These are phyloP conservation scores for Zelonia costaricensis DNA, from an alignment of 208 protist genomes.

Conservation along the genomic window DNA sequence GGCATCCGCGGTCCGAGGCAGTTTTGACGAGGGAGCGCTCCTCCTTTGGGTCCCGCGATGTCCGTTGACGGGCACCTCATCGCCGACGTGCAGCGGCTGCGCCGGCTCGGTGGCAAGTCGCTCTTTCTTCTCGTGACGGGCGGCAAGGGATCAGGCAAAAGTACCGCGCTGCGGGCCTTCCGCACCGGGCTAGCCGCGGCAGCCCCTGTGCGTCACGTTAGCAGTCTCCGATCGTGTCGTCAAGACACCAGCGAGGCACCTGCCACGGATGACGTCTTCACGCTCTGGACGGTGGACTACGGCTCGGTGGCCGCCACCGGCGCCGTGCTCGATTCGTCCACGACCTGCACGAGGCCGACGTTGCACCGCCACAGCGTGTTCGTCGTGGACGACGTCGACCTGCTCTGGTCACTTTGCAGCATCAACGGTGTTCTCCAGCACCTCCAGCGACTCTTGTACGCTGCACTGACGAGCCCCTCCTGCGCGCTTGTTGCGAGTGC, in stretches of 20 bases:
- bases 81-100: conserved; percentile 29
- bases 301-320: conserved; percentile 2
- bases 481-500: conserved; percentile 58
- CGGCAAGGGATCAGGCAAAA: conserved; percentile 29
- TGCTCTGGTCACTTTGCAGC: conserved; percentile 43
- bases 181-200: conserved; percentile 7
- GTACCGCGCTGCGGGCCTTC: conserved; percentile 25
- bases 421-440: conserved; percentile 25
- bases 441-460: conserved; percentile 33
- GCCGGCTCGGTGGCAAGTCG: conserved; percentile 7
- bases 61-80: conserved; percentile 31
- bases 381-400: conserved; percentile 60
- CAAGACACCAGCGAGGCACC: neutral
- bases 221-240: neutral
- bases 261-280: neutral
- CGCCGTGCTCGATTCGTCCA: neutral
- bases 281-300: conserved; percentile 18
- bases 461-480: conserved; percentile 28
- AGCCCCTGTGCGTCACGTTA: neutral
- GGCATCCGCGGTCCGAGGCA: too few relatives aligned
- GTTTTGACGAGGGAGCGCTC: neutral
- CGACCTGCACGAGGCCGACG: neutral
- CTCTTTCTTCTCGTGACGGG: conserved; percentile 35
- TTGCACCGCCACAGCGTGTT: conserved; percentile 42
- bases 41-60: too few relatives aligned